phyloP scores from a whole-genome alignment of 2,329 filamentous ascomycete species.

The Ophiocordyceps australis region DNA sequence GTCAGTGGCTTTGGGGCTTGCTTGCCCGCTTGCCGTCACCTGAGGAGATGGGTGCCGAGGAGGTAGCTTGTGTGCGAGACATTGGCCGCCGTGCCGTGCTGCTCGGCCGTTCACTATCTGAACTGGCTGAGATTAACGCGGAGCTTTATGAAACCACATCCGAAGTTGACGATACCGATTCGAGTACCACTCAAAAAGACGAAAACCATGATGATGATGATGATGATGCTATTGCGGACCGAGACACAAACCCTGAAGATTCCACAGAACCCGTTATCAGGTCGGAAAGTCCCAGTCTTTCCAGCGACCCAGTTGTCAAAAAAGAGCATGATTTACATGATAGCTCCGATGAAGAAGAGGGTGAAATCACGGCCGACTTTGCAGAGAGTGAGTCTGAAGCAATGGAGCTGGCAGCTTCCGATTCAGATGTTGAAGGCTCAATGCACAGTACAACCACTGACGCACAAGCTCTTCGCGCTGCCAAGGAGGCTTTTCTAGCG shows the following conservation, averaged over 20 bases:
- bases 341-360: not conserved
- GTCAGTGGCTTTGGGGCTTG: conserved; percentile 73
- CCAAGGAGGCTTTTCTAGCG: conserved; percentile 27
- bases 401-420: conserved; percentile 23
- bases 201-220: conserved; percentile 1
- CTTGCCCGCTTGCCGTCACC: conserved; percentile 57
- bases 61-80: conserved; percentile 61
- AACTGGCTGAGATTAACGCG: conserved; percentile 29
- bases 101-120: conserved; percentile 33
- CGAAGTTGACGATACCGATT: conserved; percentile 23
- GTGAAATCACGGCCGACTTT: not conserved
- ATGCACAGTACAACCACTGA: conserved; percentile 10
- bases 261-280: conserved; percentile 1
- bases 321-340: no score
- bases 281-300: no score
- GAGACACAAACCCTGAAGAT: not conserved
- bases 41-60: conserved; percentile 57
- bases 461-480: conserved; percentile 24
- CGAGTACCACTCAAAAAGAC: conserved; percentile 4
- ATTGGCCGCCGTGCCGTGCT: conserved; percentile 59
- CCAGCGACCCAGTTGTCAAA: no score
- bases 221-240: not conserved
- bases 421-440: conserved; percentile 18
- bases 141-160: conserved; percentile 20
- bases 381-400: conserved; percentile 14